Evolutionary conservation across 202 grass and related monocot genomes (phyloP), one percentile per base, ranked within the genome.

Genomic region (Musa balbisiana): DNA sequence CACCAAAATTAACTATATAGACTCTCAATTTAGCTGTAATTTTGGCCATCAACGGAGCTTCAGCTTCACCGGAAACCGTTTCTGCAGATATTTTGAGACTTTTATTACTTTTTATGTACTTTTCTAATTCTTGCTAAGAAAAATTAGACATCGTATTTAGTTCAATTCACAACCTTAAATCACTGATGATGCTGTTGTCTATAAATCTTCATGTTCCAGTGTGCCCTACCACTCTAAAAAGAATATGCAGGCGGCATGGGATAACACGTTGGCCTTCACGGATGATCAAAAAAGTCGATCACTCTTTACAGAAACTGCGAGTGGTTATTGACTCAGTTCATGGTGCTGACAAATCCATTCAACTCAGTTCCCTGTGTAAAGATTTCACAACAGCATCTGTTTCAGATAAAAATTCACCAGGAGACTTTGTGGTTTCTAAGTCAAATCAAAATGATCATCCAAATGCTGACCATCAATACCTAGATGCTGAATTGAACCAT

Each of bases 251-350:
- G 71, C 91, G 92, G 58, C 88, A 98, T 20, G 94, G 94, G 51
- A 93, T 98, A 76, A 83, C 75, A 74, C 91, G 94, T 23, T 98
- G 94, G 94, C 94, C 94, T 60, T 98, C 94, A 56, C 83, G 91
- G 56, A 98, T 91, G 78, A 98, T 98, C 56, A 98, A 89, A 77
- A 97, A 93, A 85, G 90, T 97, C 54, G 88, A 87, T 24, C 93
- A 89, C 72, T 93, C 93, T 9, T 84, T 97, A 62, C 87, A 87
- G 81, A 97, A 93, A 84, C 69, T 97, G 81, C 93, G 93, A 77
- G 82, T 91, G 78, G 90, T 97, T 26, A 91, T 97, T 72, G 83
- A 97, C 83, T 93, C 93, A 0, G 90, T 93, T 56, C 90, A 93
- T 53, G 88, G 88, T 22, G 71, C 81, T 77, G 86, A 93, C 72